Conservation (phyloP, 352 stramenopile species). For the Phytophthora rubi region DNA sequence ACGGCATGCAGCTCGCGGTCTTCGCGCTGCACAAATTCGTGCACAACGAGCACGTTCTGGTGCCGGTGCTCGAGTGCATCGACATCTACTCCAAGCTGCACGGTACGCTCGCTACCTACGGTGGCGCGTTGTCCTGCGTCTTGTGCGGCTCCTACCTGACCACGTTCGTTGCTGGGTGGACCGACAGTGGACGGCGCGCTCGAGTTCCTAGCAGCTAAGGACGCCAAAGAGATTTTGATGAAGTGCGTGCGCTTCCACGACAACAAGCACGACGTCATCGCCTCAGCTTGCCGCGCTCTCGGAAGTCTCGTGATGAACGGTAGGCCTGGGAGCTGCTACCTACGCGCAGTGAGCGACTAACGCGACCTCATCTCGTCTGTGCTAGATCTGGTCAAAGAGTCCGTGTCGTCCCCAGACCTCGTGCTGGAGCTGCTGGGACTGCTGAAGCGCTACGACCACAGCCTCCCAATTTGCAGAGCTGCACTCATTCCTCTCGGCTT, state of each 20-base stretch:
- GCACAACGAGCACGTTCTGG: constrained; percentile 70
- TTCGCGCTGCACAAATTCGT: constrained; percentile 80
- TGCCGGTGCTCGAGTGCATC: constrained; percentile 71
- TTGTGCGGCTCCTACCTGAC: not conserved
- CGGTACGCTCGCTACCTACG: constrained; percentile 32
- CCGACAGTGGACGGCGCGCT: constrained; percentile 61
- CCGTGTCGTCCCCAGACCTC: constrained; percentile 54
- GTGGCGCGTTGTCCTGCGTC: not conserved
- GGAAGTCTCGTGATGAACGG: constrained; percentile 80
- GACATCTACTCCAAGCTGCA: constrained; percentile 79
- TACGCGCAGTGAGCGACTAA: not conserved
- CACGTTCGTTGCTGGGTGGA: not conserved
- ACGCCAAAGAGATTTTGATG: constrained; percentile 68
- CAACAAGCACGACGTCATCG: constrained; percentile 79
- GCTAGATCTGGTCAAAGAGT: constrained; percentile 77
- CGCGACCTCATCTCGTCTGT: not conserved
- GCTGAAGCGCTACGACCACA: constrained; percentile 60
- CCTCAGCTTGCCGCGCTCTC: constrained; percentile 61
- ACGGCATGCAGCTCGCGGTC: constrained; percentile 71
- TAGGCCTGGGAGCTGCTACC: constrained; percentile 12
- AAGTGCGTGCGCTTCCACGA: constrained; percentile 80
- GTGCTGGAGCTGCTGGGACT: constrained; percentile 63
- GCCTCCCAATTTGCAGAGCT: constrained; percentile 53
- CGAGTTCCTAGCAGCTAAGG: constrained; percentile 66
- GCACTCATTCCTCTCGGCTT: constrained; percentile 66